Conservation (phyloP, 176 grass and related monocot genomes). For the Otatea glauca region DNA sequence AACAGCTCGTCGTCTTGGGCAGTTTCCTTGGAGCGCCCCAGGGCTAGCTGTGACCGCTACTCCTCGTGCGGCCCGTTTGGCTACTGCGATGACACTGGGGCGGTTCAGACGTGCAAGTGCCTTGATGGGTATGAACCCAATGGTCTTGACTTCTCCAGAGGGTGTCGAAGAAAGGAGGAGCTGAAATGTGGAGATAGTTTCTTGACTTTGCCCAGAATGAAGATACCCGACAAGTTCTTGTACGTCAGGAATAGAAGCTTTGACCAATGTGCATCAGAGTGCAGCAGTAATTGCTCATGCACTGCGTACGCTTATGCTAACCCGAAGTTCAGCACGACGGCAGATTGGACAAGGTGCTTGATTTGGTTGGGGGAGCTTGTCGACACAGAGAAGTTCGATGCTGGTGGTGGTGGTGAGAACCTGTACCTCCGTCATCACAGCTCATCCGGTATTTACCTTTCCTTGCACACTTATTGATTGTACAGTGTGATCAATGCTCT, state of each 20-base stretch:
- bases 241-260: neutral
- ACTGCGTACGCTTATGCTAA: conserved; percentile 56
- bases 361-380: conserved; percentile 40
- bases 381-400: conserved; percentile 29
- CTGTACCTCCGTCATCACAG: conserved; percentile 41
- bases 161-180: conserved; percentile 50
- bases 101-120: conserved; percentile 49
- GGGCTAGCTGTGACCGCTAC: conserved; percentile 37
- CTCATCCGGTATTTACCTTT: conserved; percentile 43
- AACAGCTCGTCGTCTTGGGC: neutral
- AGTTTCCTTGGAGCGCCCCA: neutral
- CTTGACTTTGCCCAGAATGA: too few relatives aligned
- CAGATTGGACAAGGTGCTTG: conserved; percentile 48
- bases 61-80: conserved; percentile 49
- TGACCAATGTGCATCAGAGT: conserved; percentile 41
- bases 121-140: conserved; percentile 49
- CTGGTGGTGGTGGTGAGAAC: conserved; percentile 38
- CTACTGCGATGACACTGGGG: conserved; percentile 45
- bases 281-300: conserved; percentile 53
- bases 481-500: neutral
- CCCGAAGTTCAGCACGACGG: neutral
- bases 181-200: conserved; percentile 9
- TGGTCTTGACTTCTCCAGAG: conserved; percentile 34
- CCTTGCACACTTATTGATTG: neutral
- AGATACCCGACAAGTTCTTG: too few relatives aligned